phyloP scores from a whole-genome alignment of 2,329 filamentous ascomycete genomes.

The Phialophora tarda region DNA sequence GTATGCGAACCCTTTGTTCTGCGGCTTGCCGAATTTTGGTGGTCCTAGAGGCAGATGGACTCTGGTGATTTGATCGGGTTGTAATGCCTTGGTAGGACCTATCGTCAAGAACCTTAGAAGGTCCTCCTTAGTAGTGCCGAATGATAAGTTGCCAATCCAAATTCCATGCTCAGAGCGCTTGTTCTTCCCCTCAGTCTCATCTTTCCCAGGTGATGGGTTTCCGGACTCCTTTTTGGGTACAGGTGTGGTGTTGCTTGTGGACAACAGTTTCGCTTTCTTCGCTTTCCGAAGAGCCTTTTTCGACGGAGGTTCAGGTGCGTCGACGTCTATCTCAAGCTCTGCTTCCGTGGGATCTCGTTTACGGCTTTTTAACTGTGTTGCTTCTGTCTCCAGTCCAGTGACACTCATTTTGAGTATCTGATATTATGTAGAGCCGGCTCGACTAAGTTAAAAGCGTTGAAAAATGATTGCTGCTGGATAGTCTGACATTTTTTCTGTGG shows the following conservation, averaged over 20 bases:
- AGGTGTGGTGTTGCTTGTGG: conserved; percentile 15
- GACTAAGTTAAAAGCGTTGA: background rate
- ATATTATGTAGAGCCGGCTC: background rate
- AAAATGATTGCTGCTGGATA: background rate
- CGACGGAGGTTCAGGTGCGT: conserved; percentile 88
- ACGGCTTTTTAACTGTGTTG: conserved; percentile 16
- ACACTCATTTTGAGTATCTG: conserved; percentile 32
- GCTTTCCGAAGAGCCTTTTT: conserved; percentile 89
- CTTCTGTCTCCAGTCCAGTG: conserved; percentile 9
- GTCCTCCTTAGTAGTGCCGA: conserved; percentile 73
- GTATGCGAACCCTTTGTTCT: conserved; percentile 96
- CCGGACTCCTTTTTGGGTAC: conserved; percentile 43
- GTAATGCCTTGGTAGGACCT: conserved; percentile 45
- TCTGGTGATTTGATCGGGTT: conserved; percentile 76
- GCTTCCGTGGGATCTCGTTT: conserved; percentile 36
- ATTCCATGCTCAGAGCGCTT: conserved; percentile 79
- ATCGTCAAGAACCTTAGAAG: conserved; percentile 74
- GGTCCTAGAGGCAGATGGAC: conserved; percentile 74
- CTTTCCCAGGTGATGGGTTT: background rate
- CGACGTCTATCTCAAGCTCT: conserved; percentile 87
- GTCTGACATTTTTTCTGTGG: conserved; percentile 15
- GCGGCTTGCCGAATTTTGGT: conserved; percentile 59
- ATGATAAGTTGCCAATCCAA: conserved; percentile 97
- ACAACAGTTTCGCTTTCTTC: conserved; percentile 67
- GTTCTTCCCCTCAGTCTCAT: conserved; percentile 46